These are phyloP conservation scores for Monilinia laxa DNA, from an alignment of 2,329 filamentous ascomycete species.

Conservation along the genomic window DNA sequence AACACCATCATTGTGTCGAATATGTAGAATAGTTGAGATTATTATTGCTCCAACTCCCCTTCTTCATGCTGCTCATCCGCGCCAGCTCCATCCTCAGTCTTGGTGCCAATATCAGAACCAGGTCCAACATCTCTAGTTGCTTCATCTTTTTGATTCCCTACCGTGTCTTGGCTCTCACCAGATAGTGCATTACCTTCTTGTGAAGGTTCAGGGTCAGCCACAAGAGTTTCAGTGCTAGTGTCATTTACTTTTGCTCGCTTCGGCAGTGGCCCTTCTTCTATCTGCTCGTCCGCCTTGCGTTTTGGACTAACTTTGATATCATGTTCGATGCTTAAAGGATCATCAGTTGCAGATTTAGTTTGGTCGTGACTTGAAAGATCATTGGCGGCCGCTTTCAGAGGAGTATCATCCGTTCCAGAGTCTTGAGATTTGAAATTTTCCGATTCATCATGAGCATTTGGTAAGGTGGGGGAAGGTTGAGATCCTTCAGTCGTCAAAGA, in stretches of 20 bases:
- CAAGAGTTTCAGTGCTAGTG: neutral
- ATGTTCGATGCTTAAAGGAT: conserved; percentile 2
- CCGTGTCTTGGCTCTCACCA: neutral
- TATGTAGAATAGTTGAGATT: neutral
- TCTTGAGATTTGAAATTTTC: too few relatives aligned
- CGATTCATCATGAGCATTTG: too few relatives aligned
- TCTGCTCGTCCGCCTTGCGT: conserved; percentile 21
- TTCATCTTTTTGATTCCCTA: neutral
- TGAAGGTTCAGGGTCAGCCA: neutral
- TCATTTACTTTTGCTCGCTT: conserved; percentile 17
- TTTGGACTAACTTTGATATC: conserved; percentile 19
- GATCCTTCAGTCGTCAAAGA: conserved; percentile 6
- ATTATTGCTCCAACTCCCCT: conserved; percentile 13
- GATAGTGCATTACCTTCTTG: neutral
- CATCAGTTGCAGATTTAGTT: conserved; percentile 15
- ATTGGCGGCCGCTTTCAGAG: conserved; percentile 35
- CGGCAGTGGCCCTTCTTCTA: conserved; percentile 5
- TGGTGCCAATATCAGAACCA: neutral
- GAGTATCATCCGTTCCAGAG: conserved; percentile 31
- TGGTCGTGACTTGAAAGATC: conserved; percentile 33
- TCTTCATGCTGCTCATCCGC: conserved; percentile 2
- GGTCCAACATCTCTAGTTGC: neutral
- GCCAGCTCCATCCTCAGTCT: neutral
- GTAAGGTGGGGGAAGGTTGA: neutral
- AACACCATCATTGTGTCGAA: conserved; percentile 4